Base-by-base conservation (phyloP, 306 rosid genomes). In the Benincasa hispida region DNA sequence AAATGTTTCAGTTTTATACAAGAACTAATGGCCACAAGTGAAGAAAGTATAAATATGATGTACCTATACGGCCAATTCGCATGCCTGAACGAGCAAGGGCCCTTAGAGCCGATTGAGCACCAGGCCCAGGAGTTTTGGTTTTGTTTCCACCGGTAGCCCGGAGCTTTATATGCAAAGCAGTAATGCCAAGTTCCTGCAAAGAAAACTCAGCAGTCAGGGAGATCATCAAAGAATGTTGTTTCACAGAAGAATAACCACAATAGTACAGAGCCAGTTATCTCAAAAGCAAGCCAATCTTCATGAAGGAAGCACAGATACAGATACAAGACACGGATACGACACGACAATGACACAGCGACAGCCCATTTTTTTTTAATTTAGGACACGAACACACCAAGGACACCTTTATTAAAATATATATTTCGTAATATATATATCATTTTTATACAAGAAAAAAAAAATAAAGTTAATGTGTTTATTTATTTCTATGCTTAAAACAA, bases 1-100 rank as follows among this genome's bases (percentile, higher is more conserved):
- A 66, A 66, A 21, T 63, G 47, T 9, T 30, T 30, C 41, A 8
- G 18, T n/a, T 34, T 48, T 48, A 68, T n/a, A 10, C 8, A 13
- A 30, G 22, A 59, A 10, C 24, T 15, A 22, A 2, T 2, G 17
- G 15, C 9, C 41, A 25, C 0, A 12, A 18, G 55, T 50, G 19
- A 18, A 4, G 18, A 10, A 70, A 72, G 76, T 47, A 48, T 1
- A 24, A 47, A 72, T 72, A 8, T 30, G 22, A 28, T 60, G 58
- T 72, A 87, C 90, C 90, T 59, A 82, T 87, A 32, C 90, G 88
- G 25, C 90, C 90, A 77, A 87, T 65, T 83, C 84, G 84, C 90
- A 84, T 84, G 67, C 90, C 90, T 19, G 86, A 84, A 42, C 90
- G 90, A 68, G 90, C 90, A 79, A 87, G 90, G 41, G 90, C 90